Conservation (phyloP, 202 grass and related monocot species). For the Saccharum hybrid region DNA sequence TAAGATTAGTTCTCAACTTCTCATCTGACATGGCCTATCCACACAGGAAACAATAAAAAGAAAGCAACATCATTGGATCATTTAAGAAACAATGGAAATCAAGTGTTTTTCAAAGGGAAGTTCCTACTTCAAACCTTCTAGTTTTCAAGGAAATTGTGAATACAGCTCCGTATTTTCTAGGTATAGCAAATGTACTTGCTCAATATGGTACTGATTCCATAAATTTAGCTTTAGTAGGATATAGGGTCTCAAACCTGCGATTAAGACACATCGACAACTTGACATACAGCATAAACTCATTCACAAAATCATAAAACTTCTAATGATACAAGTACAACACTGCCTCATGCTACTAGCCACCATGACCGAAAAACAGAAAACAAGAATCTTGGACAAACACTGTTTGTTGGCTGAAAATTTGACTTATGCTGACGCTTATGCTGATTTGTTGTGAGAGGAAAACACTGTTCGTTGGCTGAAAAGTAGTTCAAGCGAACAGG, state of each 20-base stretch:
- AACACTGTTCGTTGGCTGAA: no score
- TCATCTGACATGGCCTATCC: not conserved
- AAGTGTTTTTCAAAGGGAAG: not conserved
- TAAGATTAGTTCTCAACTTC: not conserved
- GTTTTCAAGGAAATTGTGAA: not conserved
- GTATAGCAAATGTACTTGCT: not conserved
- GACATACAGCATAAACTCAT: slow-evolving; percentile 27
- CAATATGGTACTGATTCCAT: not conserved
- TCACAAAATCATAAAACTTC: not conserved
- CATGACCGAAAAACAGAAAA: slow-evolving; percentile 2
- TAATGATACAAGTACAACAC: not conserved
- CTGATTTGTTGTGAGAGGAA: no score
- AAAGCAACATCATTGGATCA: not conserved
- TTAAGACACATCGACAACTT: not conserved
- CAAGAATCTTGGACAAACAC: not conserved
- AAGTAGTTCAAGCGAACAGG: no score
- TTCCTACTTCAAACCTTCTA: not conserved
- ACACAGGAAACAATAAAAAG: not conserved
- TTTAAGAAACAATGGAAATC: not conserved
- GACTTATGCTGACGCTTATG: no score
- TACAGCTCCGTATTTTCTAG: not conserved
- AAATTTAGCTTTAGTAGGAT: slow-evolving; percentile 4
- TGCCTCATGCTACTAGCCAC: not conserved
- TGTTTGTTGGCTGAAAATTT: no score
- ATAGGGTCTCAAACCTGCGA: not conserved